Base-by-base conservation (phyloP, 805 yeast species). In the Scheffersomyces amazonensis region DNA sequence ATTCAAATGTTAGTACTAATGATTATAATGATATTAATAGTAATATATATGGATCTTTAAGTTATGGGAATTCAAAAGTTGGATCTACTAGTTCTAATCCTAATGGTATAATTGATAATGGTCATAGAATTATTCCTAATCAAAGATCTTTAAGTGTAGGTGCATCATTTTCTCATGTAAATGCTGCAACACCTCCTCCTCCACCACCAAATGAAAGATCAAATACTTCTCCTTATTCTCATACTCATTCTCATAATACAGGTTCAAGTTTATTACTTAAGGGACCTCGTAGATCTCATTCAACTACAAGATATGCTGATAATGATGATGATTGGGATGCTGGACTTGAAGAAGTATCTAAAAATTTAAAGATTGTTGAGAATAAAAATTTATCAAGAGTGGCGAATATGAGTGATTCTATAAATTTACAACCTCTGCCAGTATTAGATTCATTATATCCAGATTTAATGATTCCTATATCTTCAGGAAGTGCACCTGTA, bases 291-390 rank as follows among this genome's bases (percentile, higher is more conserved):
- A 16, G 58, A 38, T 38, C 46, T 2, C 39, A 23, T 22, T 44
- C 57, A 9, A 42, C 42, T n/a, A 42, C 49, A n/a, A 47, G 52
- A 40, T 83, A 82, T 53, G 68, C 80, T 31, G 96, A 89, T 54
- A 65, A 82, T 40, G 96, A 89, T 56, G 95, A 86, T 49, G 96
- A 88, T 60, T 89, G 96, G 96, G 91, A 88, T 58, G 95, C 78
- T 15, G 71, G 62, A 15, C 48, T 91, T 10, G 83, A 80, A 31
- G 80, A 59, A 29, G 59, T 56, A 21, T 40, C 52, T 22, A 20
- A 39, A 32, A 32, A 35, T 29, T 32, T 31, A 27, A 31, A 34
- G 12, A 40, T 42, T 16, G 42, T 41, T 31, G 41, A 43, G 10
- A 43, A 33, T 24, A 50, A 53, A 35, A 46, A 58, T 20, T 40